Evolutionary conservation across 768 basidiomycete species (phyloP), one percentile per base, ranked within the genome.

Genomic region (Phlegmacium glaucopus): DNA sequence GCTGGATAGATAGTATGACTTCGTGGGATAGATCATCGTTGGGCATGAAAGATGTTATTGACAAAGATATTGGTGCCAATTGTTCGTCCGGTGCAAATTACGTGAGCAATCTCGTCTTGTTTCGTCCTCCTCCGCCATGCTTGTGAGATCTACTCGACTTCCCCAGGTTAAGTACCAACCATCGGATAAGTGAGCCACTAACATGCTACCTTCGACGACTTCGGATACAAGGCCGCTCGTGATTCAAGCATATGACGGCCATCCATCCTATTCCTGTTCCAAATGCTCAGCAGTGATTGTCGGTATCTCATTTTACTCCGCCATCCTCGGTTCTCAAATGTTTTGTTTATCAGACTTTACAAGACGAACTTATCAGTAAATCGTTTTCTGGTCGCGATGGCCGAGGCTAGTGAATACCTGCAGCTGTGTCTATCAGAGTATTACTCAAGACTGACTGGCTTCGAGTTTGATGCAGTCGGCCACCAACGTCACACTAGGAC

Each of bases 311-410:
- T 45, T 36, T n/a, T 18, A 36, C 3, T n/a, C 12, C 11, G 10
- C 3, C 9, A 7, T 15, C 16, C 2, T 17, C 28, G 25, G n/a
- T 11, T 39, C 12, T 15, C 22, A n/a, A 45, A 34, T 25, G 8
- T 49, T 11, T 45, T 15, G 10, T 25, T 18, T 45, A 35, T 28
- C 51, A 90, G 88, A 78, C 83, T 16, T 72, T 92, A 12, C 88
- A 91, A 62, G 90, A 92, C 53, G 89, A 91, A 55, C 65, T 90
- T 16, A 88, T 92, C 50, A 89, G 86, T 70, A 92, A 91, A 60
- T 71, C 87, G 0, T 92, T 92, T 68, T 85, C 87, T 22, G 89
- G 89, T 5, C 71, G 90, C 57, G 90, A 92, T 39, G 89, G 89
- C 2, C 73, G 86, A 49, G 89, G 88, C 58, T 90, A 81, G 89